Conservation (phyloP, 148 eudicot species). For the Linanthus parryae region DNA sequence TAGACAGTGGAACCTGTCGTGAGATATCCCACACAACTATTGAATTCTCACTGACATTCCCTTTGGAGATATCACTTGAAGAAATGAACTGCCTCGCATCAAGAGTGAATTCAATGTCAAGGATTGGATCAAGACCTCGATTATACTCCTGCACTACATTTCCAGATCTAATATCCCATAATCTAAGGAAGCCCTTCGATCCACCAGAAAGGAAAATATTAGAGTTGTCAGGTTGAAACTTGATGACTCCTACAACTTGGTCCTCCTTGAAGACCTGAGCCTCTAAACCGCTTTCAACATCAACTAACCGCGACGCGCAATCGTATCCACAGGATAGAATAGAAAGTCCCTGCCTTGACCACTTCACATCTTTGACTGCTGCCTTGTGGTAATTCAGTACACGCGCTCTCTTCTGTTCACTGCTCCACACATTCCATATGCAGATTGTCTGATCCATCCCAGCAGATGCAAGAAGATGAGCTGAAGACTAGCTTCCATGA, state of each 20-base stretch:
- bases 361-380: slow-evolving; percentile 83
- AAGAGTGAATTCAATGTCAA: slow-evolving; percentile 73
- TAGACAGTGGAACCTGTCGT: slow-evolving; percentile 77
- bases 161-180: slow-evolving; percentile 80
- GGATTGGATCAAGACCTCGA: slow-evolving; percentile 61
- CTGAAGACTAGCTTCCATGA: slow-evolving; percentile 49
- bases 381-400: slow-evolving; percentile 56
- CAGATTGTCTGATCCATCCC: slow-evolving; percentile 75
- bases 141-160: slow-evolving; percentile 59
- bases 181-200: slow-evolving; percentile 59
- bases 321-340: slow-evolving; percentile 89
- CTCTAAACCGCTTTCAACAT: slow-evolving; percentile 74
- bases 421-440: slow-evolving; percentile 90
- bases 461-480: slow-evolving; percentile 97
- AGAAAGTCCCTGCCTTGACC: slow-evolving; percentile 66
- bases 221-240: slow-evolving; percentile 63
- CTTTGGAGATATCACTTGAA: slow-evolving; percentile 75
- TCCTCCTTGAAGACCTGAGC: slow-evolving; percentile 58
- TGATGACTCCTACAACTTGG: slow-evolving; percentile 69
- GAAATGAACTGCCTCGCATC: slow-evolving; percentile 67
- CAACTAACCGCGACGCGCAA: slow-evolving; percentile 59
- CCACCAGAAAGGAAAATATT: slow-evolving; percentile 89
- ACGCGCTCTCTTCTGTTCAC: slow-evolving; percentile 53
- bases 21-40: slow-evolving; percentile 86
- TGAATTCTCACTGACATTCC: slow-evolving; percentile 79